Percentiles rank a stretch among this genome's conserved stretches.
Evolutionary conservation across 495 filamentous ascomycete species (phyloP).

Genomic region (Cercophora newfieldiana): DNA sequence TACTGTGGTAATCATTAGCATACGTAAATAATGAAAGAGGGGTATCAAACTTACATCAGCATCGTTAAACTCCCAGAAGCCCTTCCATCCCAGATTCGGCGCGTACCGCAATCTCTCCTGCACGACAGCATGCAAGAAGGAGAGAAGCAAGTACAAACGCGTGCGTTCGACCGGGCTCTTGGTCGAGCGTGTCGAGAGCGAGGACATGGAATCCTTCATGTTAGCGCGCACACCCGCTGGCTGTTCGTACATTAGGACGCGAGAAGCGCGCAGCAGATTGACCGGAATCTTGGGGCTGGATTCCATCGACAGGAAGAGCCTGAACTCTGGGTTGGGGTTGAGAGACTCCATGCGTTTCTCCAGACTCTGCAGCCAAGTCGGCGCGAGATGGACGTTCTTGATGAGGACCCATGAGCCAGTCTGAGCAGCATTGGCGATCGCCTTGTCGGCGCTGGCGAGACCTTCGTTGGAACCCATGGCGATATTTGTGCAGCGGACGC

Average conservation of each 20-base stretch:
- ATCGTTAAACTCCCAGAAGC: slow-evolving; percentile 99
- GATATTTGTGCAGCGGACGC: slow-evolving; percentile 86
- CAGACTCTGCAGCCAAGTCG: slow-evolving; percentile 91
- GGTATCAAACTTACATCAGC: slow-evolving; percentile 75
- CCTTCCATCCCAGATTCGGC: slow-evolving; percentile 94
- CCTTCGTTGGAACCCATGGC: slow-evolving; percentile 99
- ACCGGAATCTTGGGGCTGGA: slow-evolving; percentile 95
- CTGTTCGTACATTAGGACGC: slow-evolving; percentile 97
- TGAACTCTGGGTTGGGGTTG: slow-evolving; percentile 91
- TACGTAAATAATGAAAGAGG: background rate
- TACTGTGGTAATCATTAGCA: slow-evolving; percentile 60
- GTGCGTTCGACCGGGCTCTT: slow-evolving; percentile 88
- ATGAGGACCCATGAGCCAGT: slow-evolving; percentile 94
- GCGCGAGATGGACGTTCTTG: slow-evolving; percentile 98
- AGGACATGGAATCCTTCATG: slow-evolving; percentile 95
- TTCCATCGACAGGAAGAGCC: slow-evolving; percentile 98
- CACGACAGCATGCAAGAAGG: slow-evolving; percentile 93
- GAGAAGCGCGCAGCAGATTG: slow-evolving; percentile 87
- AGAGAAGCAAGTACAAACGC: slow-evolving; percentile 87
- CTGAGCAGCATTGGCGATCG: slow-evolving; percentile 88
- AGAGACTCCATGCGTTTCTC: slow-evolving; percentile 95
- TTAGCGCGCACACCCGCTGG: slow-evolving; percentile 95
- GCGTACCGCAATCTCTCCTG: slow-evolving; percentile 96
- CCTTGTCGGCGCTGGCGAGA: slow-evolving; percentile 88
- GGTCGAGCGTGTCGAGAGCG: slow-evolving; percentile 70